Base-by-base conservation (phyloP, 495 filamentous ascomycete species). In the Penicillium flavigenum region DNA sequence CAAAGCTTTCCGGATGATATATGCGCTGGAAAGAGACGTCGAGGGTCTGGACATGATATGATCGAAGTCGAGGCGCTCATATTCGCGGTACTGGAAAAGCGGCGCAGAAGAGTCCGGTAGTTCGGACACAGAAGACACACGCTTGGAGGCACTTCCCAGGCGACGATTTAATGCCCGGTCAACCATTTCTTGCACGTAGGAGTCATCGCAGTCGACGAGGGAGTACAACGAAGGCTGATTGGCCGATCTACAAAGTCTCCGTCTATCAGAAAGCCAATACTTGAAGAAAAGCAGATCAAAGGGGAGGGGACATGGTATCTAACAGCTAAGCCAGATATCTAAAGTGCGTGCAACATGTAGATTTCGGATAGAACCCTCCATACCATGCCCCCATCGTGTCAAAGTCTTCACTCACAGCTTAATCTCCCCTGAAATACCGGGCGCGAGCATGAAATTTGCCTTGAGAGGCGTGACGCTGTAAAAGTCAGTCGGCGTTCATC, bases 1-100 rank as follows among this genome's bases (percentile, higher is more conserved):
- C n/a, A 98, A 75, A 1, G 94, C 94, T 80, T 97, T 98, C 63
- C 94, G 91, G 70, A 96, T 92, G 64, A 96, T 84, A 67, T 96
- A 97, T 58, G 87, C 85, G 68, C 94, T 96, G 34, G 83, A 77
- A 5, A 91, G 80, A 42, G 78, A 84, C 1, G 81, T 83, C 11
- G 63, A 66, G 0, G 88, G 74, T 59, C 89, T 77, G 8, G 73
- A 67, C 54, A 90, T 74, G 44, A 87, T 75, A 58, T 88, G 84
- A 31, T 87, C 83, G 66, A 96, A 98, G 61, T 91, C 87, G 54
- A 97, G 78, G 29, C 82, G 78, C 72, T 98, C 94, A 72, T 98
- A 98, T 46, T 87, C 81, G 4, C 83, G 83, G 63, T 93, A 92
- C 68, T 96, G 86, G n/a, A 98, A 81, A 4, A 92, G 61, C 14